Evolutionary conservation across 441 rosid genomes (phyloP).

Genomic region (Cnidoscolus chayamansa): DNA sequence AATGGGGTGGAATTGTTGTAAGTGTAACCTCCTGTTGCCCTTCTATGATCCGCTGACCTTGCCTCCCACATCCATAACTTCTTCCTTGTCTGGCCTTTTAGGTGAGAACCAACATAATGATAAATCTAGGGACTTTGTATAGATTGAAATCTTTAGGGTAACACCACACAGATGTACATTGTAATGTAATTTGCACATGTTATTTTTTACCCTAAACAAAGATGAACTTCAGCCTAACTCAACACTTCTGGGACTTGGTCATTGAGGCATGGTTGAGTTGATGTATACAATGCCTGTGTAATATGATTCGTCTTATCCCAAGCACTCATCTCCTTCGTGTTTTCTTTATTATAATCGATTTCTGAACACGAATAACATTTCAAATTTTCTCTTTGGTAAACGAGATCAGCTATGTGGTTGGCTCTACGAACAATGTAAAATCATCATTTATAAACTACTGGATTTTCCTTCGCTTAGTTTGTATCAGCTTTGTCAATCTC

Average conservation of each 20-base stretch:
- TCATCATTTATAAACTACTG: neutral
- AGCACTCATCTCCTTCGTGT: neutral
- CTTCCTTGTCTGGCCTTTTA: neutral
- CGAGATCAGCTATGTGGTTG: neutral
- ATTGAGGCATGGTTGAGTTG: neutral
- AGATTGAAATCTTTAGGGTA: neutral
- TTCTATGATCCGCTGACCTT: neutral
- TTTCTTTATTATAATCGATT: neutral
- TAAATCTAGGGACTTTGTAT: neutral
- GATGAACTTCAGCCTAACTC: neutral
- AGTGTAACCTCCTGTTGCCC: neutral
- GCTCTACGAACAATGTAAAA: neutral
- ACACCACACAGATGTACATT: neutral
- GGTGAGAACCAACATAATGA: neutral
- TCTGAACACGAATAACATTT: neutral
- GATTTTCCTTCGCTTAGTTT: neutral
- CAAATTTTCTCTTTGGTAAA: neutral
- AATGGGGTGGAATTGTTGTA: neutral
- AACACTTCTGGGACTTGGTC: neutral
- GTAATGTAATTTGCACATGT: neutral
- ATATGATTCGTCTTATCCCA: neutral
- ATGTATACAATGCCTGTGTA: neutral
- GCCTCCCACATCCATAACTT: neutral
- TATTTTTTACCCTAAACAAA: neutral
- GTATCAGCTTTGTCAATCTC: neutral